These are phyloP conservation scores for Nitzschia sp. DNA, from an alignment of 108 stramenopile species.

Conservation along the genomic window DNA sequence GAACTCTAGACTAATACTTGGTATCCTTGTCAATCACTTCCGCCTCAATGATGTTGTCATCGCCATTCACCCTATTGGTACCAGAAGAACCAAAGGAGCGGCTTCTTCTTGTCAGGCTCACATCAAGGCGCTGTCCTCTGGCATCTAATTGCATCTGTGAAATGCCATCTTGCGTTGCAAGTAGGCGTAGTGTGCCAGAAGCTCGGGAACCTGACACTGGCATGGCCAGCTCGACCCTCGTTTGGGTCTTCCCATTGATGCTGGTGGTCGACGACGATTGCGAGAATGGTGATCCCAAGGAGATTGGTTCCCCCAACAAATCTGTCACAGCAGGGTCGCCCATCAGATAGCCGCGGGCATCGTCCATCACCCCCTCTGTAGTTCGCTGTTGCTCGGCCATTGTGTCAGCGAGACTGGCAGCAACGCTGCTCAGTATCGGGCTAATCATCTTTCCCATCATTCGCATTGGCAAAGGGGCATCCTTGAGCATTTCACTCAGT, in stretches of 20 bases:
- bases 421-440: constrained; percentile 47
- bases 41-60: constrained; percentile 71
- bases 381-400: constrained; percentile 63
- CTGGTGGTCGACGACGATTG: constrained; percentile 51
- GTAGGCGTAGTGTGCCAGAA: constrained; percentile 52
- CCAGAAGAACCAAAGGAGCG: constrained; percentile 11
- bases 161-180: constrained; percentile 55
- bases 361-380: constrained; percentile 58
- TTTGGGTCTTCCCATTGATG: constrained; percentile 62
- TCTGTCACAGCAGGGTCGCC: constrained; percentile 37
- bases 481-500: constrained; percentile 55
- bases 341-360: constrained; percentile 49
- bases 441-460: constrained; percentile 64
- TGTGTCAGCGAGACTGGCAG: constrained; percentile 52
- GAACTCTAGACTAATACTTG: no score
- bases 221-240: constrained; percentile 53
- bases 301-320: constrained; percentile 61
- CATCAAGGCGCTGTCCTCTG: constrained; percentile 37
- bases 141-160: constrained; percentile 48
- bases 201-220: constrained; percentile 47
- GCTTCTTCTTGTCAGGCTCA: constrained; percentile 29
- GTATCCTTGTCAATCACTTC: constrained; percentile 75
- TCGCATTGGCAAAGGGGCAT: constrained; percentile 70
- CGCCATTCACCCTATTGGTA: constrained; percentile 10
- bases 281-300: constrained; percentile 67